Base-by-base conservation (phyloP, 148 eudicot genomes). In the Spergularia marina region DNA sequence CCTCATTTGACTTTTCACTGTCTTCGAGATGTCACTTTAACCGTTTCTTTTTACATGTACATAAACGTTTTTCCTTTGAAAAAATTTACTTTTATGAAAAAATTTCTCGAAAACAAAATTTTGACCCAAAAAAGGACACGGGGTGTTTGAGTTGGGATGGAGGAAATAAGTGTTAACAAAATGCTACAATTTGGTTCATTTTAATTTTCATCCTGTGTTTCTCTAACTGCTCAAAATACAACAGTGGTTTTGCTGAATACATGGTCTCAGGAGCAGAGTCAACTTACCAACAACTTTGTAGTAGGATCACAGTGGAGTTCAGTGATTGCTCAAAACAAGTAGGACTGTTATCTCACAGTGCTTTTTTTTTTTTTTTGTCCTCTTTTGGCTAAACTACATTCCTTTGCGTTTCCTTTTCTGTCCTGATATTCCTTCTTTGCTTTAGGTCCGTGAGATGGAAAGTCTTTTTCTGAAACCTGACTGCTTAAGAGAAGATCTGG, bases 281-380 rank as follows among this genome's bases (percentile, higher is more conserved):
- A 55, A 77, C 91, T 80, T 95, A 89, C 84, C 96, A 95, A 70
- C 87, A 90, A 73, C 90, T 95, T 78, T 95, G 98, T 80, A 88
- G 88, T 77, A 92, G 88, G 88, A 78, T 95, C 80, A 95, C 98
- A 2, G 69, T 77, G 68, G 91, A 92, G 83, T 95, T 92, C 82
- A 90, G 85, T 72, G 91, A 92, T 65, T 95, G 97, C 84, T 95
- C 98, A 60, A 89, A 88, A 76, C 89, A 90, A 72, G 98, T 92
- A 62, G 61, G 91, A 79, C 20, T 66, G 21, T 73, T 65, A 68
- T 49, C 73, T 34, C 18, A 23, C 16, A 17, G 53, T 18, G 23
- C 5, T 36, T 14, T 34, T 6, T 51, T 12, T 60, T 7, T 34
- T 20, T 40, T 23, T 15, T n/a, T 75, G 54, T 51, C 15, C 44